phyloP scores from a whole-genome alignment of 768 basidiomycete genomes.

The Boletus reticulatus region DNA sequence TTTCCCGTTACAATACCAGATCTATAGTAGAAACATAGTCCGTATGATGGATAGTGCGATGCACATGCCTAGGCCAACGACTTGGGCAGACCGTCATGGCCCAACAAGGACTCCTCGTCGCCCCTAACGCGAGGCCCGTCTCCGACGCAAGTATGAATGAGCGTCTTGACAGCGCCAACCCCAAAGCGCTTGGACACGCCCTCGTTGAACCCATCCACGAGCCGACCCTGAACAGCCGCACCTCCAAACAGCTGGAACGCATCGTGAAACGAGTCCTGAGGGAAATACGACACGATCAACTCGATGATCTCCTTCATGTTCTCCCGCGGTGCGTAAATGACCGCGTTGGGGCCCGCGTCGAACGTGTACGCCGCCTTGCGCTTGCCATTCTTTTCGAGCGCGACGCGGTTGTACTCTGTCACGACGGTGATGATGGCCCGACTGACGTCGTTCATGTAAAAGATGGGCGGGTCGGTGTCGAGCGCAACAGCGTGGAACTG shows the following conservation, averaged over 20 bases:
- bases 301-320: conserved; percentile 78
- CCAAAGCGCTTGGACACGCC: conserved; percentile 72
- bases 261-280: conserved; percentile 77
- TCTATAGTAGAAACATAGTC: not conserved
- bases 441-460: conserved; percentile 98
- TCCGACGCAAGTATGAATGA: conserved; percentile 92
- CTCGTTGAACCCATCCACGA: conserved; percentile 74
- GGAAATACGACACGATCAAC: conserved; percentile 83
- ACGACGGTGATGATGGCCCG: conserved; percentile 90
- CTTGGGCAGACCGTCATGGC: conserved; percentile 67
- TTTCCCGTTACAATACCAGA: not conserved
- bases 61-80: conserved; percentile 35
- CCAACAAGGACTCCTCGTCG: conserved; percentile 63
- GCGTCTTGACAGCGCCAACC: conserved; percentile 76
- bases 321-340: conserved; percentile 83
- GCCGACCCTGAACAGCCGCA: conserved; percentile 42
- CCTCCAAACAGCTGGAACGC: conserved; percentile 60
- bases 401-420: conserved; percentile 88
- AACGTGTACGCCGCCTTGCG: conserved; percentile 96
- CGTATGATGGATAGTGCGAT: not conserved
- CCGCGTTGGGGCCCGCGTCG: conserved; percentile 98
- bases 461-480: conserved; percentile 96
- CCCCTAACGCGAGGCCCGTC: conserved; percentile 81
- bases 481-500: conserved; percentile 98
- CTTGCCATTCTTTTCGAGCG: conserved; percentile 52